phyloP scores from a whole-genome alignment of 106 monocot genomes.

The Acanthochlamys bracteata region DNA sequence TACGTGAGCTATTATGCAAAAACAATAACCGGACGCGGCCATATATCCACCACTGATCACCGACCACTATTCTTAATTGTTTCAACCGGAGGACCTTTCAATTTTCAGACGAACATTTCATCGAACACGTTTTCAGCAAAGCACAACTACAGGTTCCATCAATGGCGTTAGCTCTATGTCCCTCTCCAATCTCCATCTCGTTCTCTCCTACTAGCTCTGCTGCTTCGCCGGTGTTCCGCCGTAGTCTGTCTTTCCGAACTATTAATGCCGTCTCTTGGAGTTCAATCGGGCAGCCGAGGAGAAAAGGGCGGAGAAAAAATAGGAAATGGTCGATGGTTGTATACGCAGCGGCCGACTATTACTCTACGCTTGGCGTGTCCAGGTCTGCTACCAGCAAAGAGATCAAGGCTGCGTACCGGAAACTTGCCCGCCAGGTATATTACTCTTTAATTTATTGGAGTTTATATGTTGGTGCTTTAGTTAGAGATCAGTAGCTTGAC shows the following conservation, averaged over 20 bases:
- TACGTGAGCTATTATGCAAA: too few species aligned
- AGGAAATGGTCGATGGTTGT: slow-evolving; percentile 11
- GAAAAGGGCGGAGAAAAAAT: slow-evolving; percentile 9
- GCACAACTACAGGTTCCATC: too few species aligned
- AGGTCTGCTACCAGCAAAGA: slow-evolving; percentile 70
- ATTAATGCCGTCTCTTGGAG: slow-evolving; percentile 4
- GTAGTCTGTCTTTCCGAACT: slow-evolving; percentile 3
- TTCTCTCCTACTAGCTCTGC: slow-evolving; percentile 33
- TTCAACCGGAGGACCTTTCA: too few species aligned
- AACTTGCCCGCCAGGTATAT: slow-evolving; percentile 80
- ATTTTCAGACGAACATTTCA: too few species aligned
- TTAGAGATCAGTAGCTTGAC: too few species aligned
- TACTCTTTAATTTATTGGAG: neutral
- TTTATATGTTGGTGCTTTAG: too few species aligned
- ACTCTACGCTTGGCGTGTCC: slow-evolving; percentile 80
- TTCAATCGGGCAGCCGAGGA: slow-evolving; percentile 21
- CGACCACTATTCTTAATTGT: too few species aligned
- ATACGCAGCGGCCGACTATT: slow-evolving; percentile 60
- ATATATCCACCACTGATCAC: too few species aligned
- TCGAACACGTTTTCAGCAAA: too few species aligned
- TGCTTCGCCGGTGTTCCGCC: slow-evolving; percentile 20
- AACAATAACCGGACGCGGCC: too few species aligned
- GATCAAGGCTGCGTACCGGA: slow-evolving; percentile 89
- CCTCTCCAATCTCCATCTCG: slow-evolving; percentile 24
- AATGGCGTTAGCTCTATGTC: too few species aligned